Evolutionary conservation across 2,329 filamentous ascomycete species (phyloP).

Genomic region (Talaromyces marneffei): DNA sequence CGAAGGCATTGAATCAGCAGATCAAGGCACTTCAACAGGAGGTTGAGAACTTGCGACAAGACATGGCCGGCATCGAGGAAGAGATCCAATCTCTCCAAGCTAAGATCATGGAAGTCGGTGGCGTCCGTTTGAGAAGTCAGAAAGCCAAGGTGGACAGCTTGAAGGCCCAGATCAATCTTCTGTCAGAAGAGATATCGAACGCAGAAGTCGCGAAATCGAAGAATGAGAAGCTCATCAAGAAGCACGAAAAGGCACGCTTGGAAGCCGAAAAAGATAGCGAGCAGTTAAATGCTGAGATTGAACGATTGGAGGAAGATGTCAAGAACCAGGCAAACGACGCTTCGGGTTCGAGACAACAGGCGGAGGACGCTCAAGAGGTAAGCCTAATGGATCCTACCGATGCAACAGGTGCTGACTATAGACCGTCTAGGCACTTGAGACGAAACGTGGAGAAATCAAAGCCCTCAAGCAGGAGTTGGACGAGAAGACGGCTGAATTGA

Average conservation of each 20-base stretch:
- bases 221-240: conserved; percentile 83
- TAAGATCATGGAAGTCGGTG: conserved; percentile 97
- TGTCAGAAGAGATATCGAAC: conserved; percentile 75
- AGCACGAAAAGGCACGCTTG: conserved; percentile 75
- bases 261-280: conserved; percentile 77
- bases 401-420: conserved; percentile 20
- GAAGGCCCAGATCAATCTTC: conserved; percentile 75
- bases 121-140: conserved; percentile 83
- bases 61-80: conserved; percentile 83
- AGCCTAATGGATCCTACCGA: conserved; percentile 12
- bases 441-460: conserved; percentile 74
- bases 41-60: conserved; percentile 69
- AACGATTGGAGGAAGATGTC: conserved; percentile 72
- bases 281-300: conserved; percentile 64
- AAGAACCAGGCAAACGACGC: conserved; percentile 70
- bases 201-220: conserved; percentile 87
- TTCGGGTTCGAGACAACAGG: conserved; percentile 64
- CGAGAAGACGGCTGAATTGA: conserved; percentile 76
- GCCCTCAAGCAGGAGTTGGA: conserved; percentile 80
- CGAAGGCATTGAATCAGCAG: conserved; percentile 68
- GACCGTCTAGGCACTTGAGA: conserved; percentile 54
- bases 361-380: conserved; percentile 72
- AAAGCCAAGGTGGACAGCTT: conserved; percentile 84
- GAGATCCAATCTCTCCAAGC: conserved; percentile 91
- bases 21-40: conserved; percentile 70